phyloP scores from a whole-genome alignment of 805 yeast genomes.

The Candida ponderosae region DNA sequence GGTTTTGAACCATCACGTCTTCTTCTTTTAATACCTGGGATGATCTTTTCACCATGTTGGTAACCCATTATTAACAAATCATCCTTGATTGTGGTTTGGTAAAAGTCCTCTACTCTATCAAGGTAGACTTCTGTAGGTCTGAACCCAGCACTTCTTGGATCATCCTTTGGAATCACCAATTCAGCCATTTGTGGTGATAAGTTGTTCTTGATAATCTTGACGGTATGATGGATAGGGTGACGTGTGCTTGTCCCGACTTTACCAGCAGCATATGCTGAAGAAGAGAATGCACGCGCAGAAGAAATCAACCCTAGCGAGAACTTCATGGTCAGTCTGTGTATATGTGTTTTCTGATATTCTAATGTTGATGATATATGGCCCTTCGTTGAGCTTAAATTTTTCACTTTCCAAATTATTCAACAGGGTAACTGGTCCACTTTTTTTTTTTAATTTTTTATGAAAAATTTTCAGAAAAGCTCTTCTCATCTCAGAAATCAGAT shows the following conservation, averaged over 20 bases:
- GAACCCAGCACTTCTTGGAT: conserved; percentile 72
- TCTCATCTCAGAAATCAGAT: too few species aligned
- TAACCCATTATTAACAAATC: conserved; percentile 77
- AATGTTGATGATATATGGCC: too few species aligned
- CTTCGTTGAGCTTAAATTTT: too few species aligned
- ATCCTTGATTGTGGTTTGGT: conserved; percentile 60
- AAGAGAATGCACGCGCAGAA: conserved; percentile 15
- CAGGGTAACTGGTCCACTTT: too few species aligned
- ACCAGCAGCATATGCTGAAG: conserved; percentile 20
- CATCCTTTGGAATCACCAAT: conserved; percentile 57
- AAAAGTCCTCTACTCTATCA: conserved; percentile 76
- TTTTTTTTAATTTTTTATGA: too few species aligned
- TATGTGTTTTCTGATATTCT: too few species aligned
- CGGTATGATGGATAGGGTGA: conserved; percentile 87
- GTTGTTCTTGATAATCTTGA: conserved; percentile 63
- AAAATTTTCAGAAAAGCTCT: too few species aligned
- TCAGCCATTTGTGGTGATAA: conserved; percentile 72
- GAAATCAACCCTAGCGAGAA: background rate
- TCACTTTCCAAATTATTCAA: too few species aligned
- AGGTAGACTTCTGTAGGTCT: conserved; percentile 68
- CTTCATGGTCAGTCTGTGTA: too few species aligned
- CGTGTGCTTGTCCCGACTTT: conserved; percentile 64
- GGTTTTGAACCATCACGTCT: conserved; percentile 86
- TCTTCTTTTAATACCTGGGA: conserved; percentile 64
- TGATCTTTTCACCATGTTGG: conserved; percentile 49